Percentiles rank a stretch among this genome's conserved stretches.
Conservation (phyloP, 2,329 filamentous ascomycete species). For the Pseudogymnoascus sp. region DNA sequence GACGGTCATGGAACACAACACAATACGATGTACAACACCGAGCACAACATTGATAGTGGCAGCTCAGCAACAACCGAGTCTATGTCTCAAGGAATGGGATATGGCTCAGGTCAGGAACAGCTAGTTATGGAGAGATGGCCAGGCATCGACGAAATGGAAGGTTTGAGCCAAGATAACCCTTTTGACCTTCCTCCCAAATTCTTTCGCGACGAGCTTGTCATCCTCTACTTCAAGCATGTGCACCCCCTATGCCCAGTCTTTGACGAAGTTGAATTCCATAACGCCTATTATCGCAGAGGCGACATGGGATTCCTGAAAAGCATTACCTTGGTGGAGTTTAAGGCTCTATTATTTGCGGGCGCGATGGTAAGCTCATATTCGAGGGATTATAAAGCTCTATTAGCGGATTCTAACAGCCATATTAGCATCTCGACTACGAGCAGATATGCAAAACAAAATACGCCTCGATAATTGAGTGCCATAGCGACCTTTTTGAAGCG, state of each 20-base stretch:
- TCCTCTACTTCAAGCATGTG: conserved; percentile 12
- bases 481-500: conserved; percentile 4
- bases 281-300: conserved; percentile 1
- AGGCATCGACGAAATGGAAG: neutral
- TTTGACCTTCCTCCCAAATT: neutral
- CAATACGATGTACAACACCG: neutral
- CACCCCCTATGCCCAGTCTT: conserved; percentile 13
- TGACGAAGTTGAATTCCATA: conserved; percentile 12
- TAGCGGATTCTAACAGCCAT: neutral
- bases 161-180: neutral
- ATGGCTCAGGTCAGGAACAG: neutral
- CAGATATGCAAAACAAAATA: conserved; percentile 13
- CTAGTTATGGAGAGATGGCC: neutral
- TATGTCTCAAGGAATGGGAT: neutral
- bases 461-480: conserved; percentile 11
- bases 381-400: neutral
- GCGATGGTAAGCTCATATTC: neutral
- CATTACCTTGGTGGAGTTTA: conserved; percentile 10
- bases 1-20: neutral
- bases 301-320: conserved; percentile 10
- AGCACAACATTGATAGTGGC: neutral
- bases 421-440: conserved; percentile 12
- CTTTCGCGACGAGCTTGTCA: conserved; percentile 11
- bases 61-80: neutral
- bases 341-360: conserved; percentile 11